phyloP scores from a whole-genome alignment of 805 yeast species.

The Schwanniomyces pseudopolymorphus region DNA sequence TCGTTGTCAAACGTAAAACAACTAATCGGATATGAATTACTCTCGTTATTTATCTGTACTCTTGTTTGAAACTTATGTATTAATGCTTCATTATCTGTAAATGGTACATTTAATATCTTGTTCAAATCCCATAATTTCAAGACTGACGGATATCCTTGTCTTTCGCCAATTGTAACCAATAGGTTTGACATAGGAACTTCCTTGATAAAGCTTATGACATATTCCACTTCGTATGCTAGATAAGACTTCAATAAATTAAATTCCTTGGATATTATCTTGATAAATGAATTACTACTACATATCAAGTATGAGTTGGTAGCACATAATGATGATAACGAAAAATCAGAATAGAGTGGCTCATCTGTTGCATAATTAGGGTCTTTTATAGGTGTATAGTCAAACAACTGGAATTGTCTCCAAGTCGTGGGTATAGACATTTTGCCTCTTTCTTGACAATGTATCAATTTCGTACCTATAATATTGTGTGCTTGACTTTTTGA shows the following conservation, averaged over 20 bases:
- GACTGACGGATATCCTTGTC: slow-evolving; percentile 65
- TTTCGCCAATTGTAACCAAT: slow-evolving; percentile 72
- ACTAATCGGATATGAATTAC: slow-evolving; percentile 77
- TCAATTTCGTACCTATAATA: not conserved
- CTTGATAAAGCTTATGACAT: slow-evolving; percentile 59
- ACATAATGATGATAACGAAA: slow-evolving; percentile 63
- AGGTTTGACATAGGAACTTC: slow-evolving; percentile 48
- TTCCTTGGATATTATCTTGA: slow-evolving; percentile 57
- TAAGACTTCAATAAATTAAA: slow-evolving; percentile 52
- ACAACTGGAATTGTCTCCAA: slow-evolving; percentile 87
- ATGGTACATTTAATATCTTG: slow-evolving; percentile 35
- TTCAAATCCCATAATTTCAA: slow-evolving; percentile 74
- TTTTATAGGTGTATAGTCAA: slow-evolving; percentile 75
- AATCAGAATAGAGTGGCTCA: slow-evolving; percentile 75
- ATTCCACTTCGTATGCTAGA: slow-evolving; percentile 63
- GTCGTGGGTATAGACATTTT: slow-evolving; percentile 10
- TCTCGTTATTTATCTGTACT: slow-evolving; percentile 65
- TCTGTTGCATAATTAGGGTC: slow-evolving; percentile 74
- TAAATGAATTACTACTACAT: slow-evolving; percentile 53
- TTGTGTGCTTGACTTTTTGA: not conserved
- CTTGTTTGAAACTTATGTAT: slow-evolving; percentile 54
- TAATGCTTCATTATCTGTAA: slow-evolving; percentile 20
- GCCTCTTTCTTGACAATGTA: not conserved
- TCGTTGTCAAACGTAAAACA: slow-evolving; percentile 55
- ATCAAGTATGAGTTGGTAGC: slow-evolving; percentile 57